Evolutionary conservation across 106 monocot species (phyloP), one percentile per base, ranked within the genome.

Genomic region (Gastrodia elata): DNA sequence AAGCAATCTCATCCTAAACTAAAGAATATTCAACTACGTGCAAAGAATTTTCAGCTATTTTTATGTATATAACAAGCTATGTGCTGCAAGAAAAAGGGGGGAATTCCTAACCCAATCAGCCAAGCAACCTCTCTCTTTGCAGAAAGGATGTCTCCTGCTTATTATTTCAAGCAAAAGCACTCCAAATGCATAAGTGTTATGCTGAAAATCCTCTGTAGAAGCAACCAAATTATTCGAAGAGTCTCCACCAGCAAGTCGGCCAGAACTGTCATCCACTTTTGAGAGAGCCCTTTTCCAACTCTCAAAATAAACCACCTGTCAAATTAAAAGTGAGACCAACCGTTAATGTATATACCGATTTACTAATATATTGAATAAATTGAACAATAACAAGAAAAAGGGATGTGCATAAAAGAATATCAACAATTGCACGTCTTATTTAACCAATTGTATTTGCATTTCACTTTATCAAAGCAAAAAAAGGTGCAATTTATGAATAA

Each of bases 251-350:
- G 34, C 36, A 37, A 80, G 57, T 37, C 46, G 71, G 33, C 74
- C 78, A 32, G 68, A 64, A 34, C 71, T 80, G 38, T 87, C 84
- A 73, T 88, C 86, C 35, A 74, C 77, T 77, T 70, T 93, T 33
- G 87, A 77, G 27, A 81, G 78, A 43, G 90, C 73, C 71, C 79
- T 73, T 81, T 85, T 91, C 98, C 98, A 98, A 71, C 92, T 84
- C 64, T 98, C 98, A 78, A 93, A 91, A 85, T 98, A 93, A 76
- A 89, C 93, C 78, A 98, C 64, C 98, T 98, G 78, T 76, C 78
- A 20, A 78, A 5, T 27, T 18, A 74, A 10, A 26, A n/a, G 30
- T 61, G 61, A 0, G 30, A 61, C 32, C 4, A 61, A 13, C n/a
- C 0, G 5, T 18, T 18, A n/a, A 18, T 7, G 52, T 5, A 4